Evolutionary conservation across 1,284 basidiomycete genomes (phyloP).

Genomic region (Boletus coffeatus): DNA sequence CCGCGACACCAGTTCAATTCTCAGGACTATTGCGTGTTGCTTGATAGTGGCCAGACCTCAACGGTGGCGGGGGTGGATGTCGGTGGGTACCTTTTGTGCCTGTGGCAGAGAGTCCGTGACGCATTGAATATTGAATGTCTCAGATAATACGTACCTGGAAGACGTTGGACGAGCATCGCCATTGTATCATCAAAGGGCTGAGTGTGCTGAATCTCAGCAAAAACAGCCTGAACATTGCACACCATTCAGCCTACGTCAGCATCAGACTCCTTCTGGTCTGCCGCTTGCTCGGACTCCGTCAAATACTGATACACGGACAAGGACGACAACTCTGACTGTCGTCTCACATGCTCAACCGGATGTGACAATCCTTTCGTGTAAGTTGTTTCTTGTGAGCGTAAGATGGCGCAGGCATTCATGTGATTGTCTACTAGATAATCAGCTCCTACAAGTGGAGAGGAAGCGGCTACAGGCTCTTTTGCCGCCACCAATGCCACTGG

Average conservation of each 20-base stretch:
- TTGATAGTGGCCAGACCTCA: neutral
- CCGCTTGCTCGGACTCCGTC: neutral
- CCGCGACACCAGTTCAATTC: conserved; percentile 1
- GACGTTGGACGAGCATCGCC: neutral
- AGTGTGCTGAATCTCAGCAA: neutral
- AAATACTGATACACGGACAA: neutral
- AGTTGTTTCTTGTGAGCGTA: neutral
- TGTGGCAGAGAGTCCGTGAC: neutral
- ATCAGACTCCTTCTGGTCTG: neutral
- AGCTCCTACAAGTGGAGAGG: neutral
- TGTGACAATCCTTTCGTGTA: conserved; percentile 1
- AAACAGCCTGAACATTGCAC: neutral
- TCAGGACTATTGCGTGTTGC: neutral
- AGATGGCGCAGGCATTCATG: neutral
- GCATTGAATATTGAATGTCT: neutral
- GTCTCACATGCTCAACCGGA: neutral
- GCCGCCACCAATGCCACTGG: neutral
- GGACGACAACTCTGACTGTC: neutral
- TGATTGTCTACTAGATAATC: conserved; percentile 6
- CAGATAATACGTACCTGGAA: conserved; percentile 8
- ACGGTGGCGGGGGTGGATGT: neutral
- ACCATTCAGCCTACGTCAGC: neutral
- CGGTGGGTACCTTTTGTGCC: conserved; percentile 4
- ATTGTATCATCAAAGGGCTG: neutral
- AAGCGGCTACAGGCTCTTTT: neutral